Conservation (phyloP, 2,329 filamentous ascomycete species). For the Fusarium brevicatenulatum region DNA sequence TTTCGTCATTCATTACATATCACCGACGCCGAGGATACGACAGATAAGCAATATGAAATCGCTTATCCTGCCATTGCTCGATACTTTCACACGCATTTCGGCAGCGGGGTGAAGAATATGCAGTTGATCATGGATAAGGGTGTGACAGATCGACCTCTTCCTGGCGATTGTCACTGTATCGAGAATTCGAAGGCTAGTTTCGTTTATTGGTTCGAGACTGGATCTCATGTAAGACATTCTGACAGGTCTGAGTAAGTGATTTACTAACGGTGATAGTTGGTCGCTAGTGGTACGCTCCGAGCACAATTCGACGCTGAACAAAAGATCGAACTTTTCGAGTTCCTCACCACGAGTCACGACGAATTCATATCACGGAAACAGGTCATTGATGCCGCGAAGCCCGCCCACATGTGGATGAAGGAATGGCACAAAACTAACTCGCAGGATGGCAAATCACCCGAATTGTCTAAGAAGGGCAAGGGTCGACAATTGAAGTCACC, state of each 20-base stretch:
- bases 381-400: conserved; percentile 69
- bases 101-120: conserved; percentile 85
- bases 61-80: conserved; percentile 82
- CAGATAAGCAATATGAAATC: conserved; percentile 87
- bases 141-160: conserved; percentile 64
- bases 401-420: conserved; percentile 72
- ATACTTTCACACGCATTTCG: conserved; percentile 91
- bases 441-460: conserved; percentile 69
- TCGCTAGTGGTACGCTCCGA: conserved; percentile 79
- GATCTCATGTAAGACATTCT: conserved; percentile 73
- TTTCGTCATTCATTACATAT: conserved; percentile 77
- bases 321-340: conserved; percentile 87
- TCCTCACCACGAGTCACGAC: conserved; percentile 78
- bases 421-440: conserved; percentile 71
- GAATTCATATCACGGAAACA: conserved; percentile 82
- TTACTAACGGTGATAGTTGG: conserved; percentile 65
- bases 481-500: conserved; percentile 68
- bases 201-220: conserved; percentile 88
- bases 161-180: conserved; percentile 75
- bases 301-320: conserved; percentile 83
- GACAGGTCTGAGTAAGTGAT: background rate
- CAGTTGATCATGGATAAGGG: conserved; percentile 84
- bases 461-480: conserved; percentile 75
- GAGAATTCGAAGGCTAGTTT: conserved; percentile 81
- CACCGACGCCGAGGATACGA: conserved; percentile 64